A percentile compares a stretch with the other conserved stretches of the same genome.
These are phyloP conservation scores for Schizochytrium sp. DNA, from an alignment of 108 stramenopile genomes.

Conservation along the genomic window DNA sequence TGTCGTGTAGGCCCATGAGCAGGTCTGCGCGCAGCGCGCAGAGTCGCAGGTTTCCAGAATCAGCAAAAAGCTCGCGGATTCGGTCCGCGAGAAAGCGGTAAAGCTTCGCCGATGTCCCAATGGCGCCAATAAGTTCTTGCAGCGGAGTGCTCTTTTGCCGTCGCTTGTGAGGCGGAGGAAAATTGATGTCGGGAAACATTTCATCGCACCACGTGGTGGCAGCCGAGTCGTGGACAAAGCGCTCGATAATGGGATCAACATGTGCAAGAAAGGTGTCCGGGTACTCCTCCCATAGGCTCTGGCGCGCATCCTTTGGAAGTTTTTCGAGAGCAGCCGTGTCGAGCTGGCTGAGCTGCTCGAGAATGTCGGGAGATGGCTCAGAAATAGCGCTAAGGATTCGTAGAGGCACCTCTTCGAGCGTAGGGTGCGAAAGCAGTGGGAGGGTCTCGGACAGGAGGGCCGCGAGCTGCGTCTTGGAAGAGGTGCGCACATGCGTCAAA, in stretches of 20 bases:
- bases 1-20: neutral
- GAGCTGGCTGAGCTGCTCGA: slow-evolving; percentile 7
- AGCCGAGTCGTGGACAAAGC: neutral
- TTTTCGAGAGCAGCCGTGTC: neutral
- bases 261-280: neutral
- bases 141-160: neutral
- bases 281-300: neutral
- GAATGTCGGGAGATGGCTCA: neutral
- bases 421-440: neutral
- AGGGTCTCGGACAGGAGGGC: neutral
- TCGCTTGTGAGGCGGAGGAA: neutral
- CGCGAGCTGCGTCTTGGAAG: neutral
- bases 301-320: neutral
- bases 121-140: neutral
- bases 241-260: neutral
- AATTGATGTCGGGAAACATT: neutral
- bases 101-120: neutral
- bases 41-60: neutral
- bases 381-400: neutral
- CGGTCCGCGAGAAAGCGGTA: neutral
- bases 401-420: neutral
- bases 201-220: slow-evolving; percentile 1
- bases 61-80: neutral
- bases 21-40: slow-evolving; percentile 2
- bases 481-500: neutral